Evolutionary conservation across 192 early-diverging fungal genomes (phyloP), one percentile per base, ranked within the genome.

Genomic region (Chytriomyces confervae): DNA sequence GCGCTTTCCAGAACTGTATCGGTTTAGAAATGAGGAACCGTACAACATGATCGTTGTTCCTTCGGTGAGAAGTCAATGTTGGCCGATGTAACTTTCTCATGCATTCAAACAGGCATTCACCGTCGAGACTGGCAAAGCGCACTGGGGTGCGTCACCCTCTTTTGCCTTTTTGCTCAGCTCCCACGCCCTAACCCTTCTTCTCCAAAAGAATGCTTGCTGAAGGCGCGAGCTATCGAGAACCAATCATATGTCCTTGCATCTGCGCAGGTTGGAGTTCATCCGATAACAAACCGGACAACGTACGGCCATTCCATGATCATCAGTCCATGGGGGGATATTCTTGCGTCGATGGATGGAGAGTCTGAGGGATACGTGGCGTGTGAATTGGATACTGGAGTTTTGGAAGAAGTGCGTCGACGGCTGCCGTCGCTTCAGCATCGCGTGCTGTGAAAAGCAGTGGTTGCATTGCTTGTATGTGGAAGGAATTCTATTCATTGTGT

Each of bases 271-370:
- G 93, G 94, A 36, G 85, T 88, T 71, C 94, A 95, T 66, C 75
- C 75, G 23, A 90, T 89, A 80, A 77, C 86, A 29, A 90, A 87
- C 23, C 87, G 94, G 45, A 75, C 78, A 23, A 94, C 92, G 76
- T 94, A 89, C 77, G 94, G 94, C 6, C 85, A 94, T 70, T 84
- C 93, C 49, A 93, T 95, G 91, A 93, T 95, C 66, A 87, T 94
- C 20, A 92, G 94, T 79, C 93, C 94, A 8, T 95, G 94, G 94
- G 94, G 94, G 5, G 80, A 84, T 2, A 85, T 95, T 1, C 51
- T 93, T 5, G 91, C 91, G 27, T 23, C 45, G 44, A 49, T 74
- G 27, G 29, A 44, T 10, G 72, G 50, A 46, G 61, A 62, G 16
- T 10, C 9, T 1, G 72, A 74, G 27, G 72, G 72, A 48, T 48